Conservation (phyloP, 2,329 filamentous ascomycete species). For the Chaetoscypha palmicola region DNA sequence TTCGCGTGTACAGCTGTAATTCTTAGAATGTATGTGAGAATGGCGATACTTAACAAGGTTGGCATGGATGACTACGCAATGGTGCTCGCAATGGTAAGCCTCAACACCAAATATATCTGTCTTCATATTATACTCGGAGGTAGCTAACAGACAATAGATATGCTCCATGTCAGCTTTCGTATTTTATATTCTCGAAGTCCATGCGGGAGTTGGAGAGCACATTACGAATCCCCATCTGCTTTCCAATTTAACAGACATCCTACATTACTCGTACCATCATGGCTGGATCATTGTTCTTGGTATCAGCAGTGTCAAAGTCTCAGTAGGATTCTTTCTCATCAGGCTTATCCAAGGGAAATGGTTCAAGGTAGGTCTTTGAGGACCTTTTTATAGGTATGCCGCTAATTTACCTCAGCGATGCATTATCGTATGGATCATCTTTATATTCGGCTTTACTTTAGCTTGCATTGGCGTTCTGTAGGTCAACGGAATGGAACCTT, state of each 20-base stretch:
- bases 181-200: slow-evolving; percentile 37
- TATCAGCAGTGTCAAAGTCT: slow-evolving; percentile 29
- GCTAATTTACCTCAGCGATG: slow-evolving; percentile 12
- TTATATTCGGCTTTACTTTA: slow-evolving; percentile 37
- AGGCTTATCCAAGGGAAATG: slow-evolving; percentile 30
- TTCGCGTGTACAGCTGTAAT: slow-evolving; percentile 33
- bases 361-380: slow-evolving; percentile 32
- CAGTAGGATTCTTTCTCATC: slow-evolving; percentile 17
- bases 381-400: too few species aligned
- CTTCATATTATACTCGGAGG: background rate
- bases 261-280: slow-evolving; percentile 37
- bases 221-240: slow-evolving; percentile 27
- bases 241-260: slow-evolving; percentile 23
- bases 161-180: slow-evolving; percentile 19
- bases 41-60: slow-evolving; percentile 38
- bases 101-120: background rate
- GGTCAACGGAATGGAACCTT: too few species aligned
- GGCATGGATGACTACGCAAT: slow-evolving; percentile 40
- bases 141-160: slow-evolving; percentile 2
- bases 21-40: slow-evolving; percentile 38
- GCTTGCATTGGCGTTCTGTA: slow-evolving; percentile 36
- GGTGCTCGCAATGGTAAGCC: slow-evolving; percentile 34
- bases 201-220: slow-evolving; percentile 40
- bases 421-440: slow-evolving; percentile 25
- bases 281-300: slow-evolving; percentile 37